A percentile compares a stretch with the other conserved stretches of the same genome.
phyloP scores from a whole-genome alignment of 768 basidiomycete species.

The Amanita brunnescens region DNA sequence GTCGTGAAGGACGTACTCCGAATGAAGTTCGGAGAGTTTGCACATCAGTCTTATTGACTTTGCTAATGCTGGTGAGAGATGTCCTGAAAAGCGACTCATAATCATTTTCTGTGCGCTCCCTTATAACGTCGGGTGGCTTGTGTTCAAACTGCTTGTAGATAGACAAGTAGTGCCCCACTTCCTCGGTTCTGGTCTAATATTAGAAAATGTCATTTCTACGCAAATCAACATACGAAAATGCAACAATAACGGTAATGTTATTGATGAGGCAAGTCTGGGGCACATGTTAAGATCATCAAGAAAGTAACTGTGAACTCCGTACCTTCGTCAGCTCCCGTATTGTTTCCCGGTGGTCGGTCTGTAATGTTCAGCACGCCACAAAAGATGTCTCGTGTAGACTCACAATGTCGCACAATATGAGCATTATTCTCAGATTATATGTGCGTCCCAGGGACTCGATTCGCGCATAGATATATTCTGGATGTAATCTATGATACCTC shows the following conservation, averaged over 20 bases:
- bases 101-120: slow-evolving; percentile 88
- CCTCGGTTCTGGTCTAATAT: slow-evolving; percentile 54
- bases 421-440: slow-evolving; percentile 77
- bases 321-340: slow-evolving; percentile 92
- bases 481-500: slow-evolving; percentile 92
- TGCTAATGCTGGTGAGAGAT: slow-evolving; percentile 80
- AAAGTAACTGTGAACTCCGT: not conserved
- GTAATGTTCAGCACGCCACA: not conserved
- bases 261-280: slow-evolving; percentile 78
- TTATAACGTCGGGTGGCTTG: slow-evolving; percentile 88
- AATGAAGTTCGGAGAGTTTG: slow-evolving; percentile 87
- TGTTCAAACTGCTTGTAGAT: slow-evolving; percentile 93
- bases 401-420: slow-evolving; percentile 90
- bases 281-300: slow-evolving; percentile 3
- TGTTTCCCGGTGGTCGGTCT: slow-evolving; percentile 88
- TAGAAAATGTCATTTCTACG: not conserved
- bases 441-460: slow-evolving; percentile 79
- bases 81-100: slow-evolving; percentile 75
- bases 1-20: slow-evolving; percentile 52
- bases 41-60: slow-evolving; percentile 97
- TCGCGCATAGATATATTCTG: slow-evolving; percentile 90
- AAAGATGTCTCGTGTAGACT: slow-evolving; percentile 22
- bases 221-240: slow-evolving; percentile 63
- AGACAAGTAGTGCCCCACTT: slow-evolving; percentile 85
- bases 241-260: slow-evolving; percentile 84